Base-by-base conservation (phyloP, 1,139 yeast species). In the Sugiyamaella japonica region DNA sequence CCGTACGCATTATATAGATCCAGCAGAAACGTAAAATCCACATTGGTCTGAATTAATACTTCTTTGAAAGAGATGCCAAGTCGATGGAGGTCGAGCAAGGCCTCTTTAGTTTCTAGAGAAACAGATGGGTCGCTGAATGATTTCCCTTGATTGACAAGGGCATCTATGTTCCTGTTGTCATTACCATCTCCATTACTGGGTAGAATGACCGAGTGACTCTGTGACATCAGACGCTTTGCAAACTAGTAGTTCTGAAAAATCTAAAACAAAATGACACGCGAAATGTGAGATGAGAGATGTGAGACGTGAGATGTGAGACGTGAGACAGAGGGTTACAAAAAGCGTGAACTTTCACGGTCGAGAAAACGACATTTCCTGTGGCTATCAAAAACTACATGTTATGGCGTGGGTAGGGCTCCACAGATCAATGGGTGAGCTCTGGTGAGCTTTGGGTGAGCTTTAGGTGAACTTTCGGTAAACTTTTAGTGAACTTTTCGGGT, bases 51-150 rank as follows among this genome's bases (percentile, higher is more conserved):
- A 16, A 51, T 47, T 20, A 59, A 56, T 16, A 70, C 69, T 38
- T 68, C 70, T n/a, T 59, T 59, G 51, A 66, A 64, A 15, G 62
- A 56, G 38, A 67, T 58, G 7, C 73, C 73, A 23, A 70, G 60
- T 3, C 61, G 56, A 10, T 62, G 54, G 40, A 70, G 54, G 38
- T 66, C 66, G 13, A 37, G 46, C n/a, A 67, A 54, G 1, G 71
- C 70, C 25, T 57, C 59, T 36, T 38, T 53, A 7, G 54, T 52
- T 9, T 41, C 51, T 17, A 12, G n/a, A 9, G 34, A 29, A 29
- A 12, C n/a, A 29, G 34, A 6, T 20, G 25, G 25, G 25, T 6
- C 25, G 48, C 28, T 12, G 32, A 28, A 25, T 29, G 25, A 34
- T 41, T 7, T 40, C 4, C 20, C 37, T 28, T 42, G 5, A 29